Evolutionary conservation across 768 basidiomycete genomes (phyloP).

Genomic region (Cyclocybe aegerita): DNA sequence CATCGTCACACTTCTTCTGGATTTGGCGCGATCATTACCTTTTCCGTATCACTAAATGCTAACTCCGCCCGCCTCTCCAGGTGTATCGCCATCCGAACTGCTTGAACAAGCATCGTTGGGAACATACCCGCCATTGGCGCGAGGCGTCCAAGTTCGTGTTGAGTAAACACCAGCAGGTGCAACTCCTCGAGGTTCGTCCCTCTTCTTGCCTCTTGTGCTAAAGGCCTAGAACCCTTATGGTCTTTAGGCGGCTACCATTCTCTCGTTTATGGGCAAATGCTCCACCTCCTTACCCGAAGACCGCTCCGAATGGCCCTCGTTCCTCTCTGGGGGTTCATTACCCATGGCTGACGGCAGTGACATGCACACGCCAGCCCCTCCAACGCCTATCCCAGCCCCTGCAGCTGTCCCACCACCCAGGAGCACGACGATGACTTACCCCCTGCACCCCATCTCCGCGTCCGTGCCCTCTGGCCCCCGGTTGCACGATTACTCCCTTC

Average conservation of each 20-base stretch:
- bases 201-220: neutral
- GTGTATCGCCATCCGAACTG: slow-evolving; percentile 92
- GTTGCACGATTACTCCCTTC: slow-evolving; percentile 64
- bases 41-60: no score
- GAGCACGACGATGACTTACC: neutral
- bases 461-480: slow-evolving; percentile 46
- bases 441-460: slow-evolving; percentile 16
- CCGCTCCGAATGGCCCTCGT: slow-evolving; percentile 89
- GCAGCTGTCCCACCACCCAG: slow-evolving; percentile 6
- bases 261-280: slow-evolving; percentile 78
- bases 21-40: no score
- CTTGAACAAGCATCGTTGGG: slow-evolving; percentile 97
- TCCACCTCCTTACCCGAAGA: slow-evolving; percentile 86
- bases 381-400: neutral
- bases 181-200: slow-evolving; percentile 79
- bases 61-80: slow-evolving; percentile 30
- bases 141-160: slow-evolving; percentile 86
- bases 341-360: slow-evolving; percentile 40
- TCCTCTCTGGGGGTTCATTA: slow-evolving; percentile 69
- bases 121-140: slow-evolving; percentile 95
- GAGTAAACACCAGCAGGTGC: slow-evolving; percentile 97
- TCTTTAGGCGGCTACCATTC: slow-evolving; percentile 85
- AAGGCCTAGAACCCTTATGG: neutral
- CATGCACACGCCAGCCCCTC: neutral
- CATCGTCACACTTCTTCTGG: no score